Conservation (phyloP, 192 early-diverging fungal genomes). For the Linnemannia exigua region DNA sequence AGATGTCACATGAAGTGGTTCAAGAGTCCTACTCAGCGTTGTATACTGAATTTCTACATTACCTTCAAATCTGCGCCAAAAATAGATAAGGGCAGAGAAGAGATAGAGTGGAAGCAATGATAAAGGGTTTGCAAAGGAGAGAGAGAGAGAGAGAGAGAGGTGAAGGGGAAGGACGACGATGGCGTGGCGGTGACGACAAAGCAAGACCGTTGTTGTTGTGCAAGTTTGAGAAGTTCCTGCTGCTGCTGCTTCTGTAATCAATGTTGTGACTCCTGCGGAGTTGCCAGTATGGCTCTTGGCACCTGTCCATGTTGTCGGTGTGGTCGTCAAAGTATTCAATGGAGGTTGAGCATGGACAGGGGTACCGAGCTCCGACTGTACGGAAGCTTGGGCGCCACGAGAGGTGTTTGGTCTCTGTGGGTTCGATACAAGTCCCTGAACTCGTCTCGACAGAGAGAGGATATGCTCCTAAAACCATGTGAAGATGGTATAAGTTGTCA, state of each 20-base stretch:
- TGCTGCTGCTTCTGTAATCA: conserved; percentile 4
- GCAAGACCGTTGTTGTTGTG: no score
- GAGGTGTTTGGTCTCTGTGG: conserved; percentile 21
- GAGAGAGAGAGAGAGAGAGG: not conserved
- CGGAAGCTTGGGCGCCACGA: conserved; percentile 1
- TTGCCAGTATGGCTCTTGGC: not conserved
- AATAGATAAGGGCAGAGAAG: not conserved
- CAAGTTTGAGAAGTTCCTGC: no score
- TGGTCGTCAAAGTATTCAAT: not conserved
- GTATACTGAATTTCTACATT: not conserved
- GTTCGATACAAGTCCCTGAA: conserved; percentile 21
- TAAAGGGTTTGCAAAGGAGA: no score
- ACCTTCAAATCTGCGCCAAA: not conserved
- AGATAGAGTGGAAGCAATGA: not conserved
- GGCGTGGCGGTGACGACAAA: no score
- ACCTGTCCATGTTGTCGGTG: conserved; percentile 1
- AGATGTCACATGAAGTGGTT: conserved; percentile 4
- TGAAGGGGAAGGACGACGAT: not conserved
- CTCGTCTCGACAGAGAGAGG: conserved; percentile 24
- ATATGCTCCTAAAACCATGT: conserved; percentile 23
- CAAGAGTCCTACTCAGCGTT: conserved; percentile 1
- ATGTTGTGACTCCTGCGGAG: conserved; percentile 7
- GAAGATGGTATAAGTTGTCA: no score
- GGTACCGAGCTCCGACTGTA: not conserved
- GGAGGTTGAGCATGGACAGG: not conserved